Base-by-base conservation (phyloP, 805 yeast genomes). In the Wilhelminamyces savonicus region DNA sequence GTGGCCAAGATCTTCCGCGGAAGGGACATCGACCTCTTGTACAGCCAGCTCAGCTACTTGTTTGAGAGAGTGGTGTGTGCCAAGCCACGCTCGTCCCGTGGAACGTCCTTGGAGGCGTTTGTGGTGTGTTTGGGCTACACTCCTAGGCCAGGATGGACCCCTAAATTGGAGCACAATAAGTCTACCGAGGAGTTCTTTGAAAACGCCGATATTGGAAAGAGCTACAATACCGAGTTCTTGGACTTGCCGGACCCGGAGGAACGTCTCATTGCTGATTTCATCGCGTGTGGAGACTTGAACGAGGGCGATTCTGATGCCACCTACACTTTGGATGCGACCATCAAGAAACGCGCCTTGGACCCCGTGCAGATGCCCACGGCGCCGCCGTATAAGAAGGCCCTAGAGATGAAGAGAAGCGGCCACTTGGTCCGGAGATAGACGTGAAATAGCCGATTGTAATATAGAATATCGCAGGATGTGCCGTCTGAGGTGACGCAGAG, bases 1-100 rank as follows among this genome's bases (percentile, higher is more conserved):
- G 95, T 88, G 16, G 98, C 98, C 27, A 92, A 92, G 60, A 87
- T 92, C 31, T 92, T 92, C 59, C 69, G 98, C 47, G 98, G 98
- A 8, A 68, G 97, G 46, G 97, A 92, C 50, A 90, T 92, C 29
- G 97, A 92, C 49, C 68, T 92, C 44, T 64, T 92, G 56, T 92
- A 92, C 54, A 79, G 94, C n/a, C 97, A 92, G 54, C 62, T 92
- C 19, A 87, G 97, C 3, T 76, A 76, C 40, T 59, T 92, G 18
- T 92, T 92, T 52, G 92, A 82, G 21, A 72, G 71, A 36, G 96
- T 92, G 14, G 74, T 88, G 1, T 92, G 98, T 57, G 97, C 97
- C 4, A 92, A 92, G 51, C 98, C 98, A 13, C 70, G 97, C 45
- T 79, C 96, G 2, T 87, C 97, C 1, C 71, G 98, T 50, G 96